phyloP scores from a whole-genome alignment of 495 filamentous ascomycete species.

The Aspergillus sclerotioniger region DNA sequence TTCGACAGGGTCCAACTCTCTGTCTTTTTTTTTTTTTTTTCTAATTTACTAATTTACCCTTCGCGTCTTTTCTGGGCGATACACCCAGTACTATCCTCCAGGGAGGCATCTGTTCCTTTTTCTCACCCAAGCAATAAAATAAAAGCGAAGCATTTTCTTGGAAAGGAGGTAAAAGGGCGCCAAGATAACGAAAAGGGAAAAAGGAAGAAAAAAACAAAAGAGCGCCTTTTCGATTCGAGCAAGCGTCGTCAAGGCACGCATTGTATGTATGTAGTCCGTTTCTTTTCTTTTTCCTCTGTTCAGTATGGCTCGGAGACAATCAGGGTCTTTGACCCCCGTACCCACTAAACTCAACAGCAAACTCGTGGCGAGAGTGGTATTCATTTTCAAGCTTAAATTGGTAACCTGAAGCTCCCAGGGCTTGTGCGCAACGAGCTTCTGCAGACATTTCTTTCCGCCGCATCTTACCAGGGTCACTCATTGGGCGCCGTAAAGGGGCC shows the following conservation, averaged over 20 bases:
- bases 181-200: conserved; percentile 9
- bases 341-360: conserved; percentile 29
- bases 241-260: not conserved
- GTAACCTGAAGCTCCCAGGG: conserved; percentile 24
- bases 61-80: conserved; percentile 21
- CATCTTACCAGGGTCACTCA: conserved; percentile 26
- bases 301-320: conserved; percentile 4
- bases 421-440: conserved; percentile 23
- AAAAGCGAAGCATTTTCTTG: conserved; percentile 3
- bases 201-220: not conserved
- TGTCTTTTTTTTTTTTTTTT: conserved; percentile 10
- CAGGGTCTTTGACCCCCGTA: conserved; percentile 31
- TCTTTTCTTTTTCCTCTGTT: conserved; percentile 2
- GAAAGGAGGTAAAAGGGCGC: conserved; percentile 11
- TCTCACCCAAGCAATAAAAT: not conserved
- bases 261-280: conserved; percentile 1
- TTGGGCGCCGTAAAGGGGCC: conserved; percentile 21
- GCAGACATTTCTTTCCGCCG: conserved; percentile 28
- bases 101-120: conserved; percentile 13
- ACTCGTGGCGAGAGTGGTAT: conserved; percentile 37
- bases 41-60: too few relatives aligned
- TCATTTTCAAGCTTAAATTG: conserved; percentile 26
- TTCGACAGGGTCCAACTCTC: conserved; percentile 20
- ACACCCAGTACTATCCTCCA: conserved; percentile 28
- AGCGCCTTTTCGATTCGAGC: not conserved